phyloP scores from a whole-genome alignment of 176 grass and related monocot genomes.

The Puccinellia tenuiflora region DNA sequence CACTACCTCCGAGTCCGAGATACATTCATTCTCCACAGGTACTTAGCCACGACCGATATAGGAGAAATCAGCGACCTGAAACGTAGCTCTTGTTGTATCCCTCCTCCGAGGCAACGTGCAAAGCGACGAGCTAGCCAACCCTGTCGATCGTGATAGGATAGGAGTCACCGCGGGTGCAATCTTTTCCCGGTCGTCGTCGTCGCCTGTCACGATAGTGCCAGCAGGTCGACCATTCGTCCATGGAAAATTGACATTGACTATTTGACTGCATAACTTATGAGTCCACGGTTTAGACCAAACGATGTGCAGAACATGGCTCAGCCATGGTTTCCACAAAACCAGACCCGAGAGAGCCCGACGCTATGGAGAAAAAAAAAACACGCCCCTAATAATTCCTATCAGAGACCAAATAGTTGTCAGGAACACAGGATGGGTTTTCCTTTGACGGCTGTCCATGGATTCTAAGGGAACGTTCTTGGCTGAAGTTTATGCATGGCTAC shows the following conservation, averaged over 20 bases:
- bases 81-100: too few relatives aligned
- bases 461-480: background rate
- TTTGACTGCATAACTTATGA: background rate
- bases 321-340: too few relatives aligned
- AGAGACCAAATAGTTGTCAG: background rate
- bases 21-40: too few relatives aligned
- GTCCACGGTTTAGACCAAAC: background rate
- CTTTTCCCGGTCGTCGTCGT: background rate
- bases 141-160: too few relatives aligned
- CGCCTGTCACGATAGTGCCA: background rate
- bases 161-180: background rate
- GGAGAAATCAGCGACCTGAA: too few relatives aligned
- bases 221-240: background rate
- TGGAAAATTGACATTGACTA: background rate
- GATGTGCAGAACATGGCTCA: too few relatives aligned
- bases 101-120: background rate
- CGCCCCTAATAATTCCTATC: background rate
- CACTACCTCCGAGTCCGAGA: too few relatives aligned
- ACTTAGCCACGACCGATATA: too few relatives aligned
- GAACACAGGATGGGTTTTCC: background rate
- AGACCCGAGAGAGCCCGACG: too few relatives aligned
- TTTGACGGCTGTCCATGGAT: background rate
- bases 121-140: background rate
- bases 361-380: too few relatives aligned
- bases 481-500: too few relatives aligned